Conservation (phyloP, 345 rosid genomes). For the Camelina laxa region DNA sequence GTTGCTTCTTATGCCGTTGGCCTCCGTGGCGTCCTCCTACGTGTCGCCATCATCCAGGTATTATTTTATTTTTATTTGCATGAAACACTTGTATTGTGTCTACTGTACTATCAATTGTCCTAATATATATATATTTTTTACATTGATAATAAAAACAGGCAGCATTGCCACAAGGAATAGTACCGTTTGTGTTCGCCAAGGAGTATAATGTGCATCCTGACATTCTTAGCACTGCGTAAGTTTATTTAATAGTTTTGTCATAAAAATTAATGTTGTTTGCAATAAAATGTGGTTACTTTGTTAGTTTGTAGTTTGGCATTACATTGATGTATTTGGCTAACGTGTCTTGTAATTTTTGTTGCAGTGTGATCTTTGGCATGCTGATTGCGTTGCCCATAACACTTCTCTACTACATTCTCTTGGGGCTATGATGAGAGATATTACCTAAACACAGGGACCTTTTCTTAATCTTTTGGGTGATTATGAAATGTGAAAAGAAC, state of each 20-base stretch:
- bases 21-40: slow-evolving; percentile 81
- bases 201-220: slow-evolving; percentile 72
- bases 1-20: slow-evolving; percentile 96
- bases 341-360: neutral
- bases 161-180: slow-evolving; percentile 74
- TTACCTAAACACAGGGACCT: no score
- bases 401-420: slow-evolving; percentile 81
- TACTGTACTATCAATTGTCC: neutral
- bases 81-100: neutral
- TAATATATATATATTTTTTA: neutral
- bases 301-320: neutral
- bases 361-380: slow-evolving; percentile 99
- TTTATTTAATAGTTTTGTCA: neutral
- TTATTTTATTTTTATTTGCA: neutral
- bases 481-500: slow-evolving; percentile 28
- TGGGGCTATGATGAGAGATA: slow-evolving; percentile 65
- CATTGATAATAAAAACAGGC: slow-evolving; percentile 49
- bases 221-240: slow-evolving; percentile 79
- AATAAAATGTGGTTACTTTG: neutral
- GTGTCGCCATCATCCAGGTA: slow-evolving; percentile 97
- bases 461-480: slow-evolving; percentile 12
- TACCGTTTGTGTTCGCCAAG: slow-evolving; percentile 74
- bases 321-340: neutral
- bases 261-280: neutral
- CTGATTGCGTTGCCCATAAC: slow-evolving; percentile 95